A percentile compares a stretch with the other conserved stretches of the same genome.
Evolutionary conservation across 495 filamentous ascomycete species (phyloP).

Genomic region (Rhypophila decipiens): DNA sequence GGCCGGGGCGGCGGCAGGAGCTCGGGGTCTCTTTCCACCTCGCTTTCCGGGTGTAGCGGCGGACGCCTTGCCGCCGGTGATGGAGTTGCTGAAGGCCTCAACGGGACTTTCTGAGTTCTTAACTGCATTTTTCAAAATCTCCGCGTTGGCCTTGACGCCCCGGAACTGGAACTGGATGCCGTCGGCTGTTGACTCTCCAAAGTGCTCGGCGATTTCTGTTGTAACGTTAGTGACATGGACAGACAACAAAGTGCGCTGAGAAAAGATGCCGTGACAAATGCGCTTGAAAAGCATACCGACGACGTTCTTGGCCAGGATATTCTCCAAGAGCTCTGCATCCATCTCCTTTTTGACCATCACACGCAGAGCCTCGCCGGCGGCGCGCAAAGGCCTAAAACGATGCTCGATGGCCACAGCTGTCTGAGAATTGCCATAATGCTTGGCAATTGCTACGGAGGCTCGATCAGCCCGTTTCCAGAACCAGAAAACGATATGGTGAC

Average conservation of each 20-base stretch:
- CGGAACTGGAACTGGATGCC: constrained; percentile 45
- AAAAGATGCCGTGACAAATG: background rate
- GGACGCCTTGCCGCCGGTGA: background rate
- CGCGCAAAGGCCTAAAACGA: constrained; percentile 36
- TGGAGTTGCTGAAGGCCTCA: constrained; percentile 7
- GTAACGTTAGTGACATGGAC: background rate
- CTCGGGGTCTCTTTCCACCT: background rate
- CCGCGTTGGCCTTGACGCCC: constrained; percentile 33
- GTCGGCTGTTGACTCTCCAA: constrained; percentile 34
- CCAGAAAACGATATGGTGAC: too few species aligned
- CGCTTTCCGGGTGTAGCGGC: background rate
- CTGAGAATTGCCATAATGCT: constrained; percentile 22
- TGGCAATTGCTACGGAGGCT: constrained; percentile 22
- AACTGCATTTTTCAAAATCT: constrained; percentile 29
- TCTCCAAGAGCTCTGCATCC: constrained; percentile 8
- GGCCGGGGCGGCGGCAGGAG: background rate
- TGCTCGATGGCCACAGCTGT: constrained; percentile 38
- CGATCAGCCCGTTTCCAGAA: constrained; percentile 8
- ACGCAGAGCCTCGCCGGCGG: constrained; percentile 29
- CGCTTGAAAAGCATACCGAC: constrained; percentile 5
- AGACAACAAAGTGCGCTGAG: background rate
- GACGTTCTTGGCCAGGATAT: constrained; percentile 1
- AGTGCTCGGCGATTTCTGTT: constrained; percentile 38
- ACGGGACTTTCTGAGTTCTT: constrained; percentile 22
- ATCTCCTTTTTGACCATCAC: constrained; percentile 45